Evolutionary conservation across 345 rosid species (phyloP), one percentile per base, ranked within the genome.

Genomic region (Garcia nutans): DNA sequence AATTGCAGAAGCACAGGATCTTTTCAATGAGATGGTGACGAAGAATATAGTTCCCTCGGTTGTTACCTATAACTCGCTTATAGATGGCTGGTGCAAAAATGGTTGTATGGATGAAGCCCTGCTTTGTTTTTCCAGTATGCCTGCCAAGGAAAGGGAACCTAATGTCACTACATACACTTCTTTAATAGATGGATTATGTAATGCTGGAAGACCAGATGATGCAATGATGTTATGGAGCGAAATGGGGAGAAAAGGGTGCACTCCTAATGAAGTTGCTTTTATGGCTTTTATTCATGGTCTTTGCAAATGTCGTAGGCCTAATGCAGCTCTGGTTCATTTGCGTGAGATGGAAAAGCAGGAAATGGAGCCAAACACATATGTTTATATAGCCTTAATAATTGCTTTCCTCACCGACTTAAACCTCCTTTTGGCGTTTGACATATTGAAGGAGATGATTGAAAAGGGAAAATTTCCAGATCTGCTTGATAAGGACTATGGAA

Each of bases 81-180:
- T 94, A 72, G 93, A 89, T 84, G 97, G 97, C 59, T 90, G 90
- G 87, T 94, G 98, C 85, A 89, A 90, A 80, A 88, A 72, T 65
- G 91, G 87, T 65, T 79, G 82, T 70, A 76, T 89, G 47, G 88
- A 88, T 42, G 80, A 75, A 42, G 95, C 93, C 26, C 58, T 87
- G 87, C 81, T 80, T 74, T 94, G 76, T 82, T 81, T 92, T 63
- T 87, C 83, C 71, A 80, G 74, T 74, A 90, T 94, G 88, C 71
- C 50, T 31, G 90, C 64, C 71, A 79, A 86, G 65, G 90, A 87
- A 75, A 87, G 66, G 70, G 81, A 84, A 71, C 95, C 97, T 75
- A 85, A 89, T 85, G 97, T 88, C 79, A 80, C 88, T 75, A 91
- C 90, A 13, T 94, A 91, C 77, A 84, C 98, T 20, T 86, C 91